Base-by-base conservation (phyloP, 257 asterid species). In the Fraxinus pennsylvanica region DNA sequence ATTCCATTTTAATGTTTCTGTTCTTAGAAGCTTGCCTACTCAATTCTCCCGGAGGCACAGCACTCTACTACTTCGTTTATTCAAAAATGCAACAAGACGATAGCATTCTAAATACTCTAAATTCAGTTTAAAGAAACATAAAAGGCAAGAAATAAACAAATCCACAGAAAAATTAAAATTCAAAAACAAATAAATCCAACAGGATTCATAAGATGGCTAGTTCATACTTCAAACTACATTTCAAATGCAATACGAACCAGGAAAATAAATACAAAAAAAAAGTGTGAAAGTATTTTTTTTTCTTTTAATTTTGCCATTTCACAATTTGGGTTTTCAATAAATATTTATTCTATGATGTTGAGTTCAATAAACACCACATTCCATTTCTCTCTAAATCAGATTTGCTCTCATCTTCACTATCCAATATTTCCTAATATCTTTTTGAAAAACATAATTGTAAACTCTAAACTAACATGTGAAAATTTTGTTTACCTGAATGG, bases 401-500 rank as follows among this genome's bases (percentile, higher is more conserved):
- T 83, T 82, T 27, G 67, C 68, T 57, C 68, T 67, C 77, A 43
- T 73, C 77, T 33, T 77, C 68, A 74, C 80, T 77, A 50, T 38
- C 33, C 73, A 33, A 45, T 25, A 78, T 54, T 54, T 54, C 65
- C 65, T 54, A 54, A 17, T 54, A 0, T 54, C 65, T n/a, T 54
- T 57, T 76, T 39, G 25, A 54, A 54, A 54, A 5, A n/a, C 4
- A 52, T 5, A 54, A 54, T 14, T 19, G 57, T 14, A 38, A 35
- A 65, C 69, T 33, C 52, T 38, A 73, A 43, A 81, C 66, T 43
- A 76, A 22, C 50, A 41, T 43, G 30, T 12, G 71, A 43, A 65
- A 65, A 82, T 73, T 22, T 70, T 4, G 30, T n/a, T 36, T 82
- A 92, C 98, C 98, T 90, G 85, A 87, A 93, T 9, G 98, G 97